Conservation (phyloP, 305 asterid species). For the Plantago lanceolata region DNA sequence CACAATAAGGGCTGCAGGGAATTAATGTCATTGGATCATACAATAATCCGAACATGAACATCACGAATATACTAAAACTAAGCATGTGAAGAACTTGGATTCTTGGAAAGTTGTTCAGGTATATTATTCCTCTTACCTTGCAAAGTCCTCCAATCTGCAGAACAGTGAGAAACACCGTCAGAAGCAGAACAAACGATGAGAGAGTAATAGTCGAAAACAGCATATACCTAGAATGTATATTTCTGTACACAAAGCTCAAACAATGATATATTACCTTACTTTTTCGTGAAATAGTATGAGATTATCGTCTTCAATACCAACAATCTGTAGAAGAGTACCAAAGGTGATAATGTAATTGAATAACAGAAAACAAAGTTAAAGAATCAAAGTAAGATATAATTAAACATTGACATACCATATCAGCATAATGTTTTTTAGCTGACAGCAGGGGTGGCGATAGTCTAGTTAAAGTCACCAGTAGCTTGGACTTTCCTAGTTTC, state of each 20-base stretch:
- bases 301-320: conserved; percentile 71
- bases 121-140: conserved; percentile 51
- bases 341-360: conserved; percentile 6
- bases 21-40: conserved; percentile 21
- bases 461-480: conserved; percentile 73
- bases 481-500: conserved; percentile 65
- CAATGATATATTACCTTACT: conserved; percentile 54
- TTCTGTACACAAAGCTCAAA: conserved; percentile 23
- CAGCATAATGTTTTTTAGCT: conserved; percentile 76
- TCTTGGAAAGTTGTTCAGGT: conserved; percentile 7
- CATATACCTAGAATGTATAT: conserved; percentile 17
- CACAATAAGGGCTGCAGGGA: conserved; percentile 73
- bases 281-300: conserved; percentile 70
- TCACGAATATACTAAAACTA: conserved; percentile 22
- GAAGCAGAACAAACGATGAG: not conserved
- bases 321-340: conserved; percentile 50
- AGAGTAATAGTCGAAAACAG: conserved; percentile 1
- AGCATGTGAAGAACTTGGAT: conserved; percentile 20
- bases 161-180: conserved; percentile 19
- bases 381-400: conserved; percentile 6
- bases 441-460: conserved; percentile 50
- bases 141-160: conserved; percentile 82
- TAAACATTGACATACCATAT: conserved; percentile 49
- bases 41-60: conserved; percentile 6
- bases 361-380: not conserved